Evolutionary conservation across 441 rosid genomes (phyloP).

Genomic region (Capsella rubella): DNA sequence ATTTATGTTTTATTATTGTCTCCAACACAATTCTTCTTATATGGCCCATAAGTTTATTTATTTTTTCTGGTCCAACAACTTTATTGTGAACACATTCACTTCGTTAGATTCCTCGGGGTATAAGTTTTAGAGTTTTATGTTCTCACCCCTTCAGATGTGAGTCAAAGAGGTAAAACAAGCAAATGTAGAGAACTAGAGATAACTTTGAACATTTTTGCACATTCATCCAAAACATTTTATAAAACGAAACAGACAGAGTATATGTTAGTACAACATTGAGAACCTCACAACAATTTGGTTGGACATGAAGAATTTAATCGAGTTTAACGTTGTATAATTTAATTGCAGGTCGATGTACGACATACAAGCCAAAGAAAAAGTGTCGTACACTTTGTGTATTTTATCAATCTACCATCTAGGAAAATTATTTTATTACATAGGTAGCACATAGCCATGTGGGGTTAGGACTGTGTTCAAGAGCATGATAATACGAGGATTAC

Average conservation of each 20-base stretch:
- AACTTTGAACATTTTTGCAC: too few species aligned
- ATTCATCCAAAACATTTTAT: not conserved
- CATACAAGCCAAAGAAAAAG: conserved; percentile 12
- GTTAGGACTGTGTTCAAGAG: conserved; percentile 29
- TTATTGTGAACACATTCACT: conserved; percentile 8
- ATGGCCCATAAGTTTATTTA: conserved; percentile 21
- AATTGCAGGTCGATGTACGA: conserved; percentile 21
- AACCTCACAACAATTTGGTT: not conserved
- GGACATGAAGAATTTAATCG: conserved; percentile 26
- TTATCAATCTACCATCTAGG: conserved; percentile 11
- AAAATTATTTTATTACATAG: conserved; percentile 33
- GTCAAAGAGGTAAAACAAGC: not conserved
- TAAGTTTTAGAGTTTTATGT: not conserved
- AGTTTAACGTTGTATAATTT: conserved; percentile 6
- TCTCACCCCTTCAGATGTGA: not conserved
- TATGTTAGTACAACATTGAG: conserved; percentile 8
- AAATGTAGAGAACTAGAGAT: not conserved
- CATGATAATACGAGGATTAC: conserved; percentile 46
- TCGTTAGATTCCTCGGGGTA: conserved; percentile 28
- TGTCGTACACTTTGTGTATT: conserved; percentile 36
- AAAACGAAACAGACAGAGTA: not conserved
- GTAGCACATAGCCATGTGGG: conserved; percentile 47
- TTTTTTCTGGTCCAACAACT: conserved; percentile 40
- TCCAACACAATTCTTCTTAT: conserved; percentile 21
- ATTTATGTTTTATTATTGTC: conserved; percentile 21